These are phyloP conservation scores for Cadophora malorum DNA, from an alignment of 2,329 filamentous ascomycete genomes.

Conservation along the genomic window DNA sequence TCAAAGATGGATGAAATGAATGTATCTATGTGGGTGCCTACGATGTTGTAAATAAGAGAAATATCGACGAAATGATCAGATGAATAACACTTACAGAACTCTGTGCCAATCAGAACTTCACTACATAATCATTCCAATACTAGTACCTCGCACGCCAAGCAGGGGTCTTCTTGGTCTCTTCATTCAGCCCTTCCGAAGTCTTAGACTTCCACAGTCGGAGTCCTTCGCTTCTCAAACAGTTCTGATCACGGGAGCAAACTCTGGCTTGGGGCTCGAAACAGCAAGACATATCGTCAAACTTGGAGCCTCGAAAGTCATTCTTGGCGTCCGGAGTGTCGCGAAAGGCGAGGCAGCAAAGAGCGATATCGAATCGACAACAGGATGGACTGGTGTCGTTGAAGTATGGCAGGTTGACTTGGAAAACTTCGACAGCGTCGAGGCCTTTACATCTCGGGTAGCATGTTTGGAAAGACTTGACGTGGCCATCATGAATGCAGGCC, in stretches of 20 bases:
- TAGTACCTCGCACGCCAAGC: neutral
- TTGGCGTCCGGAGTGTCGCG: constrained; percentile 49
- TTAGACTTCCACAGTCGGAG: constrained; percentile 15
- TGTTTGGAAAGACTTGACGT: constrained; percentile 49
- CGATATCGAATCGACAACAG: constrained; percentile 39
- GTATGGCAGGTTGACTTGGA: constrained; percentile 36
- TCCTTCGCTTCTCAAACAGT: constrained; percentile 24
- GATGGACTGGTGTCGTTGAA: constrained; percentile 22
- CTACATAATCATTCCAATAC: neutral
- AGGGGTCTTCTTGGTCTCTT: constrained; percentile 11
- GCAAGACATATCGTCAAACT: constrained; percentile 48
- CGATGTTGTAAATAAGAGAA: neutral
- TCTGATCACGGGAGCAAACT: constrained; percentile 48
- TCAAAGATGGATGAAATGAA: neutral
- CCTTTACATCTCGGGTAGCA: constrained; percentile 25
- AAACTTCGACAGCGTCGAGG: constrained; percentile 32
- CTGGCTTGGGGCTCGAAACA: constrained; percentile 51
- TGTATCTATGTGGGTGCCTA: neutral
- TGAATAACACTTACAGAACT: neutral
- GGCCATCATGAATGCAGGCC: constrained; percentile 48
- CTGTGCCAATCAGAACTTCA: neutral
- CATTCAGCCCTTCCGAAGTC: constrained; percentile 13
- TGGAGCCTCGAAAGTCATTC: constrained; percentile 48
- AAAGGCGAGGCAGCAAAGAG: constrained; percentile 46
- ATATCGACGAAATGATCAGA: neutral